Evolutionary conservation across 352 stramenopile species (phyloP).

Genomic region (Pythium grandisporangium): DNA sequence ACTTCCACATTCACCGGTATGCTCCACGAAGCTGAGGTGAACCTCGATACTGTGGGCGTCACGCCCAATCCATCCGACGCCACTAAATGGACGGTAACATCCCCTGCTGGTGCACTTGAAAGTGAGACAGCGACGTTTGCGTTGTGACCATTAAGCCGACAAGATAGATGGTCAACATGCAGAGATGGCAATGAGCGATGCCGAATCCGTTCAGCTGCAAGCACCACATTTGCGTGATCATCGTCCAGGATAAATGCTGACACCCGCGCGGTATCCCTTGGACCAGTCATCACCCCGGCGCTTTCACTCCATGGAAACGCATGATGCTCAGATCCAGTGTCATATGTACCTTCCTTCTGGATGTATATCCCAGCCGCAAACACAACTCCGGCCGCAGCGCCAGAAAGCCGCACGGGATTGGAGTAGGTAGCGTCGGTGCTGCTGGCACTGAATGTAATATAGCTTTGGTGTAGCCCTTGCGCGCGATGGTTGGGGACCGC

Average conservation of each 20-base stretch:
- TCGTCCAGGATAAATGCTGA: conserved; percentile 43
- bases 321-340: conserved; percentile 43
- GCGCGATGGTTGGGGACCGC: conserved; percentile 24
- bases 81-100: conserved; percentile 27
- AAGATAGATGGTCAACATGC: conserved; percentile 8
- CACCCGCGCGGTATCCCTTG: conserved; percentile 10
- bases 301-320: conserved; percentile 34
- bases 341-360: conserved; percentile 30
- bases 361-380: conserved; percentile 37
- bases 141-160: conserved; percentile 28
- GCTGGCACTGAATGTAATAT: conserved; percentile 18
- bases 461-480: conserved; percentile 20
- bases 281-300: conserved; percentile 41
- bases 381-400: conserved; percentile 18
- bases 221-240: conserved; percentile 23
- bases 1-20: conserved; percentile 13
- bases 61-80: conserved; percentile 16
- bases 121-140: conserved; percentile 28
- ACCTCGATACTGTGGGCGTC: conserved; percentile 17
- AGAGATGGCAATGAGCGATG: conserved; percentile 13
- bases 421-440: conserved; percentile 36
- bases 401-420: conserved; percentile 15
- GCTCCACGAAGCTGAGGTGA: conserved; percentile 23
- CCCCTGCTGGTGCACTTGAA: conserved; percentile 23
- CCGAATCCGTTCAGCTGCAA: conserved; percentile 25